These are phyloP conservation scores for Rhodotorula diobovata DNA, from an alignment of 768 basidiomycete genomes.

Conservation along the genomic window DNA sequence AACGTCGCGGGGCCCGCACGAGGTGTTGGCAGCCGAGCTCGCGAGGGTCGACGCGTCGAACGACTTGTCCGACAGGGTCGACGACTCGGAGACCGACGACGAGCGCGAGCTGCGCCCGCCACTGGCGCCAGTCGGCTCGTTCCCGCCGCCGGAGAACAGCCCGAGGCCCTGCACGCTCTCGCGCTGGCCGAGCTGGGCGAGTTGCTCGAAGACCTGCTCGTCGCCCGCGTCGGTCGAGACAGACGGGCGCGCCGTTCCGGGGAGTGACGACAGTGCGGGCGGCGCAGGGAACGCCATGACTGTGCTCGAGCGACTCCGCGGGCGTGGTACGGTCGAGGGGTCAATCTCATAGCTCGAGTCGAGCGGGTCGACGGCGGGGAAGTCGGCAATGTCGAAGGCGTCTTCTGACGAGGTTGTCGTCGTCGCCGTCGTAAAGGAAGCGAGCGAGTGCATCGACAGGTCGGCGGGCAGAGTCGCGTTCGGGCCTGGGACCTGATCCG, in stretches of 20 bases:
- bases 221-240: neutral
- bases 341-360: neutral
- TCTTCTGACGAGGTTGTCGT: conserved; percentile 22
- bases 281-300: conserved; percentile 26
- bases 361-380: conserved; percentile 22
- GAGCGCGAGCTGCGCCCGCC: conserved; percentile 5
- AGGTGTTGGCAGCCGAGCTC: conserved; percentile 19
- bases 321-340: neutral
- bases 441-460: conserved; percentile 13
- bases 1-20: neutral
- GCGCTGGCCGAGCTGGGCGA: conserved; percentile 14
- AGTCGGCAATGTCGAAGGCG: conserved; percentile 36
- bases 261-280: conserved; percentile 1
- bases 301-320: conserved; percentile 17
- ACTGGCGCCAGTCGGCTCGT: neutral
- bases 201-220: conserved; percentile 12
- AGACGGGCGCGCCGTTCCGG: neutral
- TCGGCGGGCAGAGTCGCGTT: neutral
- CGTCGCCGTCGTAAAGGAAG: conserved; percentile 12
- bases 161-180: conserved; percentile 18
- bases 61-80: conserved; percentile 4
- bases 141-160: neutral
- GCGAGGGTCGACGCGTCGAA: conserved; percentile 28
- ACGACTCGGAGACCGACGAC: conserved; percentile 5
- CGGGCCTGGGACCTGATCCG: neutral